phyloP scores from a whole-genome alignment of 2,329 filamentous ascomycete genomes.

The Davidsoniella neocaledoniae region DNA sequence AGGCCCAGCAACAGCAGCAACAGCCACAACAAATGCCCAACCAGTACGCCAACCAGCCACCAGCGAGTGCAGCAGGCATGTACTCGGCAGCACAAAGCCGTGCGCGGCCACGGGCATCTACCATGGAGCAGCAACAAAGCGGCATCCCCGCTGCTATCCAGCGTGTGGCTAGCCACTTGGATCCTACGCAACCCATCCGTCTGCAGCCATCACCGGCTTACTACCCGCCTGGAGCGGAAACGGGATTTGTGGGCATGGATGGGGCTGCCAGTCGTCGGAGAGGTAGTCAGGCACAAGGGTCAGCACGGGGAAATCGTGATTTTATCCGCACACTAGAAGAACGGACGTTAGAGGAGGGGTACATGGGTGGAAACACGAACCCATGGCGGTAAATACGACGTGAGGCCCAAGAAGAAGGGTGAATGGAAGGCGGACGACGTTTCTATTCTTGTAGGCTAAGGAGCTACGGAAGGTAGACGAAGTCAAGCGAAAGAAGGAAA shows the following conservation, averaged over 20 bases:
- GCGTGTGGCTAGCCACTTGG: conserved; percentile 85
- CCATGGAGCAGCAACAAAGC: conserved; percentile 87
- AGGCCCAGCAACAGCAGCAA: conserved; percentile 20
- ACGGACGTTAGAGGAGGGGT: conserved; percentile 82
- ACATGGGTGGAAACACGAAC: conserved; percentile 38
- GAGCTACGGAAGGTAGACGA: neutral
- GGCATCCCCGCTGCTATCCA: conserved; percentile 88
- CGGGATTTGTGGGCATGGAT: conserved; percentile 49
- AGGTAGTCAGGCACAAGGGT: conserved; percentile 53
- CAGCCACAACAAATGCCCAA: conserved; percentile 36
- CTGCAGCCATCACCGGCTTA: conserved; percentile 93
- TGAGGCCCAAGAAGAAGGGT: neutral
- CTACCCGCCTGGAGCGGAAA: conserved; percentile 68
- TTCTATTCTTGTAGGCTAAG: neutral
- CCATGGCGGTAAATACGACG: conserved; percentile 3
- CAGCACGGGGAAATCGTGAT: conserved; percentile 52
- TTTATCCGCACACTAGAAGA: conserved; percentile 94
- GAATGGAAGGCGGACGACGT: neutral
- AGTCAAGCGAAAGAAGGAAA: neutral
- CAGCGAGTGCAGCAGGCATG: conserved; percentile 23
- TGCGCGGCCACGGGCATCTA: conserved; percentile 76
- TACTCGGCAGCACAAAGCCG: conserved; percentile 34
- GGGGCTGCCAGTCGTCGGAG: conserved; percentile 52
- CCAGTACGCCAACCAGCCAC: conserved; percentile 36
- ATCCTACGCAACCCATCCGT: conserved; percentile 84